A percentile compares a stretch with the other conserved stretches of the same genome.
Conservation (phyloP, 352 stramenopile species). For the Phytophthora megakarya region DNA sequence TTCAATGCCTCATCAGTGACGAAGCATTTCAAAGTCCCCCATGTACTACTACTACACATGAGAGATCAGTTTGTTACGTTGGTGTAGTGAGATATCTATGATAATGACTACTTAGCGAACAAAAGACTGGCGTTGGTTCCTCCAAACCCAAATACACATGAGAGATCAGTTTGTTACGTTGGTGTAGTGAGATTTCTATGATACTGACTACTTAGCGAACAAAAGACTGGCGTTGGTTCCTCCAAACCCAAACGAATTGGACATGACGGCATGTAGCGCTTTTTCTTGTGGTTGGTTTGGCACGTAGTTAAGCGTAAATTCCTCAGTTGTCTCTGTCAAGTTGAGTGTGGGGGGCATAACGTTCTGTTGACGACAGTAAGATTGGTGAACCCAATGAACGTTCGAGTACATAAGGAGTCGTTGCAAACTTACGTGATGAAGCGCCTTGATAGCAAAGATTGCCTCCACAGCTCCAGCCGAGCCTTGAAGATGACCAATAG, state of each 20-base stretch:
- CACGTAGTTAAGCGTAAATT: conserved; percentile 87
- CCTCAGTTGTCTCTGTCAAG: conserved; percentile 68
- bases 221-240: conserved; percentile 92
- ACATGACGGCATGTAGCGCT: conserved; percentile 75
- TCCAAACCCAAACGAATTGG: conserved; percentile 98
- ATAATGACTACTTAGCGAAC: conserved; percentile 53
- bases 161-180: too few relatives aligned
- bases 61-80: too few relatives aligned
- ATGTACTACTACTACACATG: too few relatives aligned
- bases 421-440: conserved; percentile 70
- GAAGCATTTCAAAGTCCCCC: too few relatives aligned
- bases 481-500: conserved; percentile 93
- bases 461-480: conserved; percentile 96
- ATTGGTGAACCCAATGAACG: neutral
- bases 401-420: neutral
- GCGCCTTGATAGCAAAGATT: conserved; percentile 91
- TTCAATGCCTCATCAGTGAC: too few relatives aligned
- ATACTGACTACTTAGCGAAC: conserved; percentile 53
- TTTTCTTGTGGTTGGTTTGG: conserved; percentile 58
- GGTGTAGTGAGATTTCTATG: too few relatives aligned
- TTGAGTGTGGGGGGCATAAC: conserved; percentile 94
- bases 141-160: conserved; percentile 98
- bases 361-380: conserved; percentile 49
- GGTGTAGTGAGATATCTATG: too few relatives aligned
- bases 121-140: conserved; percentile 92